These are phyloP conservation scores for Yamadazyma trypodendri DNA, from an alignment of 1,139 yeast genomes.

Conservation along the genomic window DNA sequence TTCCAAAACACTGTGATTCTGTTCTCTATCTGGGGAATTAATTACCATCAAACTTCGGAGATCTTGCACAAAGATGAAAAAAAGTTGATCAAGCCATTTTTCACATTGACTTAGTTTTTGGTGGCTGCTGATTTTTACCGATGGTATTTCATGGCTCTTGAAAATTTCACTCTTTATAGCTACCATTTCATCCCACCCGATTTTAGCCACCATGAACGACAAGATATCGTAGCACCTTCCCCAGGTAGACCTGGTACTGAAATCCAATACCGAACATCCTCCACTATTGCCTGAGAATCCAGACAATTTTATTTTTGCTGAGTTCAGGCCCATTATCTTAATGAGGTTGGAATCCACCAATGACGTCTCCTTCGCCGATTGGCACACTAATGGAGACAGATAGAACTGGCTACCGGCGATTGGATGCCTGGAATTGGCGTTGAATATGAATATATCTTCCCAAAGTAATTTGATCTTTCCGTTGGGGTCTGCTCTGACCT, in stretches of 20 bases:
- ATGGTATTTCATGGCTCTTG: conserved; percentile 9
- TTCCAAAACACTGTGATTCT: conserved; percentile 41
- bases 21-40: conserved; percentile 24
- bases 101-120: conserved; percentile 21
- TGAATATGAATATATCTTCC: conserved; percentile 30
- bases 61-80: conserved; percentile 39
- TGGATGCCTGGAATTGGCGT: conserved; percentile 37
- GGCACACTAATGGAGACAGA: conserved; percentile 36
- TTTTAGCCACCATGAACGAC: conserved; percentile 35
- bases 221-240: conserved; percentile 43
- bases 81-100: conserved; percentile 42
- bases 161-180: conserved; percentile 21
- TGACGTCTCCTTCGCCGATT: conserved; percentile 34
- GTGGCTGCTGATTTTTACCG: conserved; percentile 4
- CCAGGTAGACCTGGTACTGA: conserved; percentile 39
- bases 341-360: conserved; percentile 35
- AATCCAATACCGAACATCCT: conserved; percentile 32
- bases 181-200: conserved; percentile 42
- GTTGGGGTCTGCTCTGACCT: no score
- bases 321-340: conserved; percentile 29
- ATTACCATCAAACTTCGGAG: conserved; percentile 31
- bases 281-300: conserved; percentile 34
- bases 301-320: conserved; percentile 27
- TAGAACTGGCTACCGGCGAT: conserved; percentile 33
- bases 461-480: conserved; percentile 35